These are phyloP conservation scores for Backusella macrospora DNA, from an alignment of 192 early-diverging fungal genomes.

Conservation along the genomic window DNA sequence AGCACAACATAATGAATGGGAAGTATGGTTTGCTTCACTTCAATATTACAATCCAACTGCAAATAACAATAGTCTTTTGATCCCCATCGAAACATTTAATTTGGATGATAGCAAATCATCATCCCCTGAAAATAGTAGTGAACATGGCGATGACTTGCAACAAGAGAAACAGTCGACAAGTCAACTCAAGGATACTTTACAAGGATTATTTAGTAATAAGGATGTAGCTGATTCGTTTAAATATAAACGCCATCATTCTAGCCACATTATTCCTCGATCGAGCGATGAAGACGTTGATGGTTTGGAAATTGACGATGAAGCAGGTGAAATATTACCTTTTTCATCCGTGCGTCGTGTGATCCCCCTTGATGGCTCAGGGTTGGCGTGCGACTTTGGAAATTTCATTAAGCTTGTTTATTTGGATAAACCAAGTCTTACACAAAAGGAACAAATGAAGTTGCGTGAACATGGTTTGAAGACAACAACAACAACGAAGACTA, in stretches of 20 bases:
- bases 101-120: not conserved
- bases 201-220: not conserved
- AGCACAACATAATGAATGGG: constrained; percentile 15
- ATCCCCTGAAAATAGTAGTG: not conserved
- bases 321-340: constrained; percentile 34
- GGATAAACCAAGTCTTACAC: constrained; percentile 3
- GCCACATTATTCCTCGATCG: not conserved
- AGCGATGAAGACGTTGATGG: constrained; percentile 5
- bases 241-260: not conserved
- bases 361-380: constrained; percentile 29
- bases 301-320: not conserved
- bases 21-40: constrained; percentile 35
- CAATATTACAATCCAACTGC: constrained; percentile 28
- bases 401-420: constrained; percentile 37
- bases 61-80: not conserved
- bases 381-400: constrained; percentile 43
- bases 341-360: constrained; percentile 28
- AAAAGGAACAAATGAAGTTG: not conserved
- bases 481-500: no score
- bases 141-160: not conserved
- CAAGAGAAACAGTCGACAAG: not conserved
- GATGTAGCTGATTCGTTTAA: not conserved
- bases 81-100: constrained; percentile 24
- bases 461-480: no score
- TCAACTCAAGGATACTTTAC: not conserved